Evolutionary conservation across 2,329 filamentous ascomycete species (phyloP).

Genomic region (Neoascochyta sp.): DNA sequence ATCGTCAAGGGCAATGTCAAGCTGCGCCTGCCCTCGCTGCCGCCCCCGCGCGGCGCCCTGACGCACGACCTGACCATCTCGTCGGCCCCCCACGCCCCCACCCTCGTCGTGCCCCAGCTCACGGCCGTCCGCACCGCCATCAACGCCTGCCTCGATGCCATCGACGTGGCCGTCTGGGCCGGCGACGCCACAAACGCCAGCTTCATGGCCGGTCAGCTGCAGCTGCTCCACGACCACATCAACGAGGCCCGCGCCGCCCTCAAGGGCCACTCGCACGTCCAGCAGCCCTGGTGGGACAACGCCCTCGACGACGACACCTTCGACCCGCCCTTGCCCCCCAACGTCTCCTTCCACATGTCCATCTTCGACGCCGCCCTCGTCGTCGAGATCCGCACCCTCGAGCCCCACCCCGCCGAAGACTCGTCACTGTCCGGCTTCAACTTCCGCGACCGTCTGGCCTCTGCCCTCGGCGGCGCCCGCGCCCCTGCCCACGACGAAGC

Average conservation of each 20-base stretch:
- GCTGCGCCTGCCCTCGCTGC: conserved; percentile 69
- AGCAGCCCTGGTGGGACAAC: conserved; percentile 54
- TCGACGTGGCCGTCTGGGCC: conserved; percentile 72
- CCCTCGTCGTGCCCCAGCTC: conserved; percentile 65
- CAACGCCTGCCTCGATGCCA: conserved; percentile 77
- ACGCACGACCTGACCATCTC: conserved; percentile 53
- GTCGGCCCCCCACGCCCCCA: conserved; percentile 52
- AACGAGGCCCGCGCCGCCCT: conserved; percentile 57
- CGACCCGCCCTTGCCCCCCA: conserved; percentile 59
- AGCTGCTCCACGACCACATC: conserved; percentile 58
- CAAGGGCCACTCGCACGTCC: conserved; percentile 52
- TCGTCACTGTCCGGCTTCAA: conserved; percentile 46
- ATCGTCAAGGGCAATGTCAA: conserved; percentile 85
- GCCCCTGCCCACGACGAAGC: conserved; percentile 58
- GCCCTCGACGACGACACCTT: conserved; percentile 58
- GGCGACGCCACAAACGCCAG: conserved; percentile 59
- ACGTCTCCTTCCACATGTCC: conserved; percentile 68
- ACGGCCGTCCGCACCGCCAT: conserved; percentile 71
- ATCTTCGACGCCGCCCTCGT: conserved; percentile 54
- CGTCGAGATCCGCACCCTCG: conserved; percentile 65
- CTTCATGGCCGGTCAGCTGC: conserved; percentile 57
- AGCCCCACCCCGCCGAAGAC: conserved; percentile 45
- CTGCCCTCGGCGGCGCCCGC: conserved; percentile 43
- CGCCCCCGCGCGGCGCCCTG: conserved; percentile 50
- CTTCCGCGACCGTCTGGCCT: conserved; percentile 54